A percentile compares a stretch with the other conserved stretches of the same genome.
Evolutionary conservation across 2,329 filamentous ascomycete species (phyloP).

Genomic region (Colletotrichum tamarilloi): DNA sequence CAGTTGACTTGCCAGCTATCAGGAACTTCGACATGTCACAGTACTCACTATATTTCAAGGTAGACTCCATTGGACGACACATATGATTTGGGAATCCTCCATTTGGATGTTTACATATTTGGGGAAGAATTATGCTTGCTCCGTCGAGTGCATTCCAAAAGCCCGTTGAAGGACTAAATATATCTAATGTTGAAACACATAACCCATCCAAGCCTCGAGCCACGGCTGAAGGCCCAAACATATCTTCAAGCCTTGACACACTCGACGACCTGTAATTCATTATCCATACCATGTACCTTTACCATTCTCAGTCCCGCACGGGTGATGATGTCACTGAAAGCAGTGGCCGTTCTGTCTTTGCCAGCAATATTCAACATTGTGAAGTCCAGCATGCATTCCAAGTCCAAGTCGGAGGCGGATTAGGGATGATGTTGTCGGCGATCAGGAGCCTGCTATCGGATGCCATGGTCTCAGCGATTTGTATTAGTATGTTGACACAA

Average conservation of each 20-base stretch:
- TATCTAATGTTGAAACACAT: too few relatives aligned
- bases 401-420: slow-evolving; percentile 39
- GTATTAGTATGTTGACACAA: slow-evolving; percentile 45
- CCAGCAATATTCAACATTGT: slow-evolving; percentile 45
- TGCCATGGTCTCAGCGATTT: slow-evolving; percentile 44
- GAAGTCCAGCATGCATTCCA: slow-evolving; percentile 43
- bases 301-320: slow-evolving; percentile 43
- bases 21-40: too few relatives aligned
- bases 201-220: rapidly evolving
- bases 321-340: slow-evolving; percentile 39
- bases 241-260: not conserved
- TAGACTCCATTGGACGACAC: too few relatives aligned
- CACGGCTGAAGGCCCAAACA: too few relatives aligned
- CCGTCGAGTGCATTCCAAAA: too few relatives aligned
- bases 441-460: slow-evolving; percentile 47
- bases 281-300: slow-evolving; percentile 32
- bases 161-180: too few relatives aligned
- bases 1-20: too few relatives aligned
- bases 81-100: too few relatives aligned
- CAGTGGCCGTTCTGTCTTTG: slow-evolving; percentile 44
- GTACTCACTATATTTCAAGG: too few relatives aligned
- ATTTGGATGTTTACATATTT: too few relatives aligned
- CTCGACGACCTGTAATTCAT: slow-evolving; percentile 22
- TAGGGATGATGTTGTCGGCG: slow-evolving; percentile 43
- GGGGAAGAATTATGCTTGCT: too few relatives aligned